Evolutionary conservation across 2,329 filamentous ascomycete genomes (phyloP), one percentile per base, ranked within the genome.

Genomic region (Aspergillus clavatus): DNA sequence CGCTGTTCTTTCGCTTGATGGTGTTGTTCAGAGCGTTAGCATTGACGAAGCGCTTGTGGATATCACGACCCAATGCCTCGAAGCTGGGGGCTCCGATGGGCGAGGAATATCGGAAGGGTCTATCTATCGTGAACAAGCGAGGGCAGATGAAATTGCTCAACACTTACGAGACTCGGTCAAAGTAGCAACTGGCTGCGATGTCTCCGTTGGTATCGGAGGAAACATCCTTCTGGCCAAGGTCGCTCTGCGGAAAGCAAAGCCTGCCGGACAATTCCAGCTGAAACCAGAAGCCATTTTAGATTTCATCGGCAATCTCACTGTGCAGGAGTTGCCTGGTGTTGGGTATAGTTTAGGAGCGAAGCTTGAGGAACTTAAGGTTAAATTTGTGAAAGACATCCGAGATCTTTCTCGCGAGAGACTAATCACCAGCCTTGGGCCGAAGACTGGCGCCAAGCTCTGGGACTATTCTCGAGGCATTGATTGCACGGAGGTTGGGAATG

Each of bases 1-100:
- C 49, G 82, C 84, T 1, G 87, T 98, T 8, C 69, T 97, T 26
- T 79, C 81, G 5, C 75, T 89, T 7, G 89, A 86, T 14, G 91
- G 89, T 1, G 69, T 88, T 14, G 89, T 97, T 0, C 93, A 98
- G 63, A 97, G 93, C 59, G 91, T 98, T 42, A 97, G 93, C 60
- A 87, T 98, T 37, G 94, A 98, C 55, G 94, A 98, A 68, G 93
- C 89, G 1, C 77, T 98, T 6, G 72, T 98, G 12, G 93, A 98
- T 65, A 78, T 90, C 26, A 93, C 87, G 3, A 72, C 73, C 3
- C 69, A 87, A 3, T 86, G 93, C 47, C 70, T 89, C 36, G 72
- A 76, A 10, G 77, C 77, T 11, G 78, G 80, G 8, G 82, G 81
- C 2, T 86, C 84, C 1, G 79, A 86, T 55, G 87, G 86, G 1